A percentile compares a stretch with the other conserved stretches of the same genome.
These are phyloP conservation scores for Spirogloea muscicola DNA, from an alignment of 139 green algal genomes.

Conservation along the genomic window DNA sequence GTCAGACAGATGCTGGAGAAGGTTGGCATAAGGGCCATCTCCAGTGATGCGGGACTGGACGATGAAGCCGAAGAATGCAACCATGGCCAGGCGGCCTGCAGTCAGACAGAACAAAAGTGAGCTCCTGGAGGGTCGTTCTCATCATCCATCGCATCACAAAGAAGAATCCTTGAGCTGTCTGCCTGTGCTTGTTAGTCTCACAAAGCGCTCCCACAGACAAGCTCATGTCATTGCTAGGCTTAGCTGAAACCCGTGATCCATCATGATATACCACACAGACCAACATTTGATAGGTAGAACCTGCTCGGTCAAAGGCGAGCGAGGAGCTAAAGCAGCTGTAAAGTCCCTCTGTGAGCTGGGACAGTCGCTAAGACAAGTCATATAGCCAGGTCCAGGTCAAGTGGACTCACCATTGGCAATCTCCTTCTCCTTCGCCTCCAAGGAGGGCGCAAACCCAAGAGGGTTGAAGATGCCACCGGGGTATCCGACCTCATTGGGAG, in stretches of 20 bases:
- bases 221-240: too few species aligned
- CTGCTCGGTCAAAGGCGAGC: too few species aligned
- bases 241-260: too few species aligned
- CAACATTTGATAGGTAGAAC: too few species aligned
- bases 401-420: conserved; percentile 73
- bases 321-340: background rate
- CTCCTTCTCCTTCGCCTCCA: conserved; percentile 42
- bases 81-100: conserved; percentile 29
- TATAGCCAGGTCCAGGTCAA: background rate
- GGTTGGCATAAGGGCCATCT: conserved; percentile 53
- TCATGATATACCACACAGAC: background rate
- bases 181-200: background rate
- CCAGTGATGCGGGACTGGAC: conserved; percentile 14
- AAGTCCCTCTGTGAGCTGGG: background rate
- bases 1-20: conserved; percentile 32
- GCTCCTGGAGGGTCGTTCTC: background rate
- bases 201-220: too few species aligned
- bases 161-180: background rate
- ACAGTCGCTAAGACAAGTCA: background rate
- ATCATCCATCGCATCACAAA: background rate
- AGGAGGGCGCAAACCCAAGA: conserved; percentile 25
- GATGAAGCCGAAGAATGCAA: conserved; percentile 32
- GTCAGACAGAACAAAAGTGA: too few species aligned
- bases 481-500: conserved; percentile 51
- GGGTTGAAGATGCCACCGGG: conserved; percentile 62